phyloP scores from a whole-genome alignment of 176 grass and related monocot genomes.

The Aegilops sharonensis region DNA sequence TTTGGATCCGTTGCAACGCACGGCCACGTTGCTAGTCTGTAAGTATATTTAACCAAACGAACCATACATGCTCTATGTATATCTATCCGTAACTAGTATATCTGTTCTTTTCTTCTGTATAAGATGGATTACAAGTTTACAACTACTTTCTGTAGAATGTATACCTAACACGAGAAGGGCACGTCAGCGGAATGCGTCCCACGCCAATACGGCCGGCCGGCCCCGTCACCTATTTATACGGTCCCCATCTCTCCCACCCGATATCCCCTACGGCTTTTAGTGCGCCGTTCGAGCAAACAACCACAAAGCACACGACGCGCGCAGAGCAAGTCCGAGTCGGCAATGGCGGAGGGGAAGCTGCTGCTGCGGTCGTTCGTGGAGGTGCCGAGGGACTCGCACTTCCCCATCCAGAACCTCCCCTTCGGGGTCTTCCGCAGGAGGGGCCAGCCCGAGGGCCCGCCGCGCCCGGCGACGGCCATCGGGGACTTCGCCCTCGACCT shows the following conservation, averaged over 20 bases:
- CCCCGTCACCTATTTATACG: background rate
- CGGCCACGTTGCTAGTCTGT: too few species aligned
- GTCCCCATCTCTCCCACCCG: background rate
- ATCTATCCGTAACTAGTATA: too few species aligned
- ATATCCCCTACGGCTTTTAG: background rate
- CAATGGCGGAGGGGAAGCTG: constrained; percentile 41
- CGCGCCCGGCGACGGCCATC: constrained; percentile 84
- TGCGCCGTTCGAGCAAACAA: background rate
- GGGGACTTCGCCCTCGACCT: constrained; percentile 88
- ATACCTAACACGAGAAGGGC: too few species aligned
- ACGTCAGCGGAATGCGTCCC: too few species aligned
- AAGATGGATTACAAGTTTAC: too few species aligned
- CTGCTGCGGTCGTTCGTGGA: constrained; percentile 87
- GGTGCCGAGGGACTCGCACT: constrained; percentile 70
- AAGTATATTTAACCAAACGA: background rate
- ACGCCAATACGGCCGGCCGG: too few species aligned
- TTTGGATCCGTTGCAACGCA: too few species aligned
- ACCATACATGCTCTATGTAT: background rate
- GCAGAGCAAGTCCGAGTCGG: background rate
- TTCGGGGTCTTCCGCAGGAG: constrained; percentile 74
- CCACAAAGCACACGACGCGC: background rate
- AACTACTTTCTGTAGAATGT: too few species aligned
- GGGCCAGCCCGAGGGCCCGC: constrained; percentile 7
- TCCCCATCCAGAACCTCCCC: constrained; percentile 94
- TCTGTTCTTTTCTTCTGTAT: too few species aligned